Base-by-base conservation (phyloP, 768 basidiomycete species). In the Gelatoporia subvermispora region DNA sequence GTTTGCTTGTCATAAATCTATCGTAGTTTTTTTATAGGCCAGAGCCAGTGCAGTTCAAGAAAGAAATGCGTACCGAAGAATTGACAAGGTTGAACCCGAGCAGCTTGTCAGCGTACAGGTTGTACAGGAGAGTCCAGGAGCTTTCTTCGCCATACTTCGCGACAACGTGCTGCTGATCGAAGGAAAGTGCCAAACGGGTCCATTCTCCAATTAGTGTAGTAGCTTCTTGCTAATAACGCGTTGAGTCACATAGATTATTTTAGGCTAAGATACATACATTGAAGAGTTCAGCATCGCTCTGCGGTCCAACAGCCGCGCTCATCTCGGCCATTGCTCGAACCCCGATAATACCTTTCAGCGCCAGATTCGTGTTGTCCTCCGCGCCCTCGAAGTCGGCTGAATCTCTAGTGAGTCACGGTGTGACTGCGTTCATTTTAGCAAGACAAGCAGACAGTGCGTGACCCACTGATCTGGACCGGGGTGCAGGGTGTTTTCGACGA, bases 261-360 rank as follows among this genome's bases (percentile, higher is more conserved):
- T 7, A n/a, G 1, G 3, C n/a, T n/a, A n/a, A 20, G 21, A 34
- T 31, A 41, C 57, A 24, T 49, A 59, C 57, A 11, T 50, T 47
- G 25, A 45, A 59, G 16, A 41, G 35, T 18, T 51, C 37, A 7
- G 48, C 50, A 40, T 57, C 55, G n/a, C 43, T 20, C 16, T 35
- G 35, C 34, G 49, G 18, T 8, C 49, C 49, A 15, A 55, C 16
- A 1, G 49, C 55, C 2, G 37, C 34, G 22, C 53, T 51, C 24
- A 60, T 60, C 44, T 56, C 49, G 1, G 55, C 47, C 58, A 60
- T 60, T 3, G 58, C 53, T 28, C 57, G 46, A 18, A 60, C 47
- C 10, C 48, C 58, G n/a, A 60, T 57, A 51, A 60, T 60, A 2
- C 58, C 58, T 38, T 60, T 60, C 43, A 60, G 49, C 1, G 51